These are phyloP conservation scores for Fusarium newnesense DNA, from an alignment of 2,329 filamentous ascomycete species.

Conservation along the genomic window DNA sequence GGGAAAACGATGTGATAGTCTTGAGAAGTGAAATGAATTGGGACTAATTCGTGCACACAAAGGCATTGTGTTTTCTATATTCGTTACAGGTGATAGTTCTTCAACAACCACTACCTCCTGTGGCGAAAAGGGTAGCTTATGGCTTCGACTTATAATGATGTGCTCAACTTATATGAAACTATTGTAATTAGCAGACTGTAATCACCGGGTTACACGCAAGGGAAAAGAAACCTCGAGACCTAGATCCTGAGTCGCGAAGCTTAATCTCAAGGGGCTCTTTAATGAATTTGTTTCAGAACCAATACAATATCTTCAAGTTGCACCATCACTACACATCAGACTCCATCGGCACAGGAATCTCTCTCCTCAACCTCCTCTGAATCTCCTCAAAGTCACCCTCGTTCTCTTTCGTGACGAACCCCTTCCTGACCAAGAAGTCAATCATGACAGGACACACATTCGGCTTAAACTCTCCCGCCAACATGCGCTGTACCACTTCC, in stretches of 20 bases:
- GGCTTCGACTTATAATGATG: not conserved
- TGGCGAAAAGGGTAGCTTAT: fast-evolving
- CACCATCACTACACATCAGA: constrained; percentile 26
- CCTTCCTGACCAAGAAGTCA: constrained; percentile 84
- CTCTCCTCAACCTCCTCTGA: constrained; percentile 55
- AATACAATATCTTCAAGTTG: not conserved
- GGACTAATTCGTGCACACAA: not conserved
- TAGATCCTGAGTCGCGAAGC: not conserved
- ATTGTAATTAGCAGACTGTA: not conserved
- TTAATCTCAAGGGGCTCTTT: not conserved
- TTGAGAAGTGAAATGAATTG: not conserved
- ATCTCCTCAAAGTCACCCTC: constrained; percentile 81
- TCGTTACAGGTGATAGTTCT: not conserved
- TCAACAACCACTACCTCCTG: fast-evolving
- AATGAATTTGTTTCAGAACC: not conserved
- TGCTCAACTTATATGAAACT: not conserved
- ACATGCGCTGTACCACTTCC: constrained; percentile 70
- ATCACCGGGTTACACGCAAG: not conserved
- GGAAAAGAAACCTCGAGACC: too few relatives aligned
- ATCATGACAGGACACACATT: constrained; percentile 82
- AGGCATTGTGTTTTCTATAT: not conserved
- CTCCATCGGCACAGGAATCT: constrained; percentile 53
- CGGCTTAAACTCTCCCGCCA: constrained; percentile 80
- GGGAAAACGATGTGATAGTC: not conserved
- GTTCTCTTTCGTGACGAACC: constrained; percentile 75